Conservation (phyloP, 1,284 basidiomycete genomes). For the Athelia psychrophila region DNA sequence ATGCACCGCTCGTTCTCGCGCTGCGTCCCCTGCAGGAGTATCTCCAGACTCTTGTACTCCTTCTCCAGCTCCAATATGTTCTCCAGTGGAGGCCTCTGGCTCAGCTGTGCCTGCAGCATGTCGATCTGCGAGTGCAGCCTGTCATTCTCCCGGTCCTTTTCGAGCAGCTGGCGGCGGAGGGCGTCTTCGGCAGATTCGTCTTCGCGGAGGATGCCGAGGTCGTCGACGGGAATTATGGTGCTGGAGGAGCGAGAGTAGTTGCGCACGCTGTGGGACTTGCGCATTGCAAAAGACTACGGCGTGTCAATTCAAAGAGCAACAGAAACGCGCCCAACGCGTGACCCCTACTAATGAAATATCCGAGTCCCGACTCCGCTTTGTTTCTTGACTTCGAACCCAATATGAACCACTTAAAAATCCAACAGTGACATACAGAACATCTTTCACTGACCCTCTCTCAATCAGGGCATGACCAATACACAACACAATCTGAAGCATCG, state of each 20-base stretch:
- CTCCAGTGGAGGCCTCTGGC: slow-evolving; percentile 62
- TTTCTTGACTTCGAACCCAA: no score
- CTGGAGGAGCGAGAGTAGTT: slow-evolving; percentile 45
- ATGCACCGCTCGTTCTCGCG: slow-evolving; percentile 77
- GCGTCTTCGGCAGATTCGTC: slow-evolving; percentile 60
- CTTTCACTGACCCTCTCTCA: no score
- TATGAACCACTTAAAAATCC: no score
- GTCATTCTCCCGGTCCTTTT: slow-evolving; percentile 70
- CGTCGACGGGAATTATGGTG: slow-evolving; percentile 44
- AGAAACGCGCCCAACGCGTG: no score
- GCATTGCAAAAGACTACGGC: no score
- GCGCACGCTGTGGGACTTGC: slow-evolving; percentile 54
- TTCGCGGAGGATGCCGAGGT: slow-evolving; percentile 60
- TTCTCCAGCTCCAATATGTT: slow-evolving; percentile 58
- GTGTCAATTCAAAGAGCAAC: no score
- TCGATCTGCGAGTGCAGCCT: slow-evolving; percentile 60
- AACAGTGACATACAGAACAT: no score
- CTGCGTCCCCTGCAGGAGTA: slow-evolving; percentile 71
- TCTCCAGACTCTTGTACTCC: slow-evolving; percentile 68
- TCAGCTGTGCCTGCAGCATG: slow-evolving; percentile 58
- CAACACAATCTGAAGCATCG: no score
- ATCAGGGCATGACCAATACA: no score
- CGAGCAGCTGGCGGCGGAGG: slow-evolving; percentile 61
- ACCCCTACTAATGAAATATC: no score
- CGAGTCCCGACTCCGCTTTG: no score